These are phyloP conservation scores for Metschnikowia kofuensis DNA, from an alignment of 805 yeast species.

Conservation along the genomic window DNA sequence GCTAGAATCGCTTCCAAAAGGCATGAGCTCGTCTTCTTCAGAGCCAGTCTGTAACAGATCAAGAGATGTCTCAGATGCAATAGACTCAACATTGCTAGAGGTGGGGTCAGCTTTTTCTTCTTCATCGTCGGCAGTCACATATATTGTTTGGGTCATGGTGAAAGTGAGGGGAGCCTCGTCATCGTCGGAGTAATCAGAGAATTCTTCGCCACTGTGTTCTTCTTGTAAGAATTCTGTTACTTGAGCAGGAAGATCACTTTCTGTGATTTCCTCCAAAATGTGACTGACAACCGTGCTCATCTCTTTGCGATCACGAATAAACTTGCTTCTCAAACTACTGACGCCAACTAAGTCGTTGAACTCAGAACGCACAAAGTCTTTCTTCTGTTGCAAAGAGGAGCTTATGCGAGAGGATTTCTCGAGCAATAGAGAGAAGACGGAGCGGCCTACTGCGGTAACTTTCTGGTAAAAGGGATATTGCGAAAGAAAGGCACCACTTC, in stretches of 20 bases:
- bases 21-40: conserved; percentile 1
- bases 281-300: conserved; percentile 6
- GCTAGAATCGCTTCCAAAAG: conserved; percentile 7
- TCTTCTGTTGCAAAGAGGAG: conserved; percentile 12
- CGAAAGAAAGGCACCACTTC: neutral
- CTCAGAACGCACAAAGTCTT: conserved; percentile 15
- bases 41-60: neutral
- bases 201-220: neutral
- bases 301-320: conserved; percentile 1
- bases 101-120: neutral
- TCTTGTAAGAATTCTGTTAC: neutral
- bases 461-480: neutral
- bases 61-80: neutral
- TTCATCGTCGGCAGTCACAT: neutral
- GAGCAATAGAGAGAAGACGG: conserved; percentile 5
- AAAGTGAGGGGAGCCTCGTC: conserved; percentile 7
- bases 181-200: neutral
- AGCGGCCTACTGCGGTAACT: neutral
- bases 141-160: conserved; percentile 11
- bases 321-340: conserved; percentile 2
- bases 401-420: conserved; percentile 7
- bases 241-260: neutral
- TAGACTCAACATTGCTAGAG: neutral
- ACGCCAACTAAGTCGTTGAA: conserved; percentile 4
- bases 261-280: conserved; percentile 9